phyloP scores from a whole-genome alignment of 2,329 filamentous ascomycete species.

The Talaromyces marneffei region DNA sequence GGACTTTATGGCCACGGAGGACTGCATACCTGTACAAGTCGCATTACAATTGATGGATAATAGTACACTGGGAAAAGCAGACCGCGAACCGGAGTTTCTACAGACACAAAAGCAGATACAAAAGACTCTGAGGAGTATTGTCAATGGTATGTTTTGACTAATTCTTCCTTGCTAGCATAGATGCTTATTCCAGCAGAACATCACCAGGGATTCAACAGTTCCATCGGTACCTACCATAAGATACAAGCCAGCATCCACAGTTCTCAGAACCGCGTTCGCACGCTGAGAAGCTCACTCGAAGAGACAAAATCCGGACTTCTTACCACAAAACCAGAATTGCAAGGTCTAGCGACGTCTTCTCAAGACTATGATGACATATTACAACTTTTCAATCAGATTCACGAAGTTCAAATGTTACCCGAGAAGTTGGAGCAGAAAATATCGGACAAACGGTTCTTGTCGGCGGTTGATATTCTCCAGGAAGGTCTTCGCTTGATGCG shows the following conservation, averaged over 20 bases:
- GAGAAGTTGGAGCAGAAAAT: slow-evolving; percentile 91
- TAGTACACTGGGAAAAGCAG: slow-evolving; percentile 85
- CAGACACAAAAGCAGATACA: slow-evolving; percentile 84
- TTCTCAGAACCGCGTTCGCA: slow-evolving; percentile 78
- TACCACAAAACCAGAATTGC: slow-evolving; percentile 81
- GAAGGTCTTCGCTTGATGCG: slow-evolving; percentile 77
- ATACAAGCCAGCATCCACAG: slow-evolving; percentile 89
- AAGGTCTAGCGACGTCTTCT: slow-evolving; percentile 79
- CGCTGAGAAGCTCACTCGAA: slow-evolving; percentile 74
- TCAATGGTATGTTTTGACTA: slow-evolving; percentile 57
- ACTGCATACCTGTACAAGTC: slow-evolving; percentile 88
- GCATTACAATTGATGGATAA: slow-evolving; percentile 91
- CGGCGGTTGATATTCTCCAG: slow-evolving; percentile 86
- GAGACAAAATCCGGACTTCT: slow-evolving; percentile 76
- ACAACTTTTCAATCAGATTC: slow-evolving; percentile 73
- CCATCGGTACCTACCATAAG: slow-evolving; percentile 97
- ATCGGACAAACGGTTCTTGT: slow-evolving; percentile 90
- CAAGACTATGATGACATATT: slow-evolving; percentile 88
- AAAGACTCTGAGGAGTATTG: slow-evolving; percentile 84
- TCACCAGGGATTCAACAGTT: slow-evolving; percentile 98
- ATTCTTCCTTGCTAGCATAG: neutral
- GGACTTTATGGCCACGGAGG: slow-evolving; percentile 82
- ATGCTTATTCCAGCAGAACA: slow-evolving; percentile 55
- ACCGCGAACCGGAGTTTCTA: slow-evolving; percentile 80
- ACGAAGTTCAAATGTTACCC: slow-evolving; percentile 81